Base-by-base conservation (phyloP, 2,329 filamentous ascomycete species). In the Penicillium sp. region DNA sequence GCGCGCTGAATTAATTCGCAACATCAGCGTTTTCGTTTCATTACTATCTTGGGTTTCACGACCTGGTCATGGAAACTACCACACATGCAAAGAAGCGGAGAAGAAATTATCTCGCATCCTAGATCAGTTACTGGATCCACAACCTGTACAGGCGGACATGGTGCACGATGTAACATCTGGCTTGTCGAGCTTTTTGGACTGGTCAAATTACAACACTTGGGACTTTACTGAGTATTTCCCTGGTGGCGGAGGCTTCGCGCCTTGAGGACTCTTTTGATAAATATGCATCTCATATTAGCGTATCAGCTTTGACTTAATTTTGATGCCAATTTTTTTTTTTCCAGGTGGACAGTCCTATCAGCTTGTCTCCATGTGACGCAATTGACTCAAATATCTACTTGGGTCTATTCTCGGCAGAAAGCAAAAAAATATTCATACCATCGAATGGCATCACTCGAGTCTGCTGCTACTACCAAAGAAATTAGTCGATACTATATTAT, bases 81-180 rank as follows among this genome's bases (percentile, higher is more conserved):
- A 65, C 16, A 66, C 66, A 11, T 74, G 72, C 60, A 69, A 72
- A 55, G 68, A 70, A 53, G 72, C 67, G 26, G 72, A 73, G 56
- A 73, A 71, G 56, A 73, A 72, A 24, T 52, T 74, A 13, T 72
- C 71, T 13, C 68, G 66, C 24, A 74, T 74, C 14, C 61, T 74
- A 3, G 71, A 74, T 50, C 72, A 68, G 45, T 60, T 73, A 13
- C 63, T 74, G n/a, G 71, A 74, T 33, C 72, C 72, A 6, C 64
- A 68, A 44, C 70, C 70, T 7, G 65, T 65, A n/a, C 65, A 67
- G 35, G 59, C 63, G 39, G 65, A 70, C 31, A 56, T 63, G 31
- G 64, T 72, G 22, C 58, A 72, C 19, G 70, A 71, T 58, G 66
- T 64, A 22, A 69, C 67, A 14, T 69, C 68, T 2, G 68, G 68